Percentiles rank a stretch among this genome's conserved stretches.
Conservation (phyloP, 768 basidiomycete species). For the Mycena leptocephala region DNA sequence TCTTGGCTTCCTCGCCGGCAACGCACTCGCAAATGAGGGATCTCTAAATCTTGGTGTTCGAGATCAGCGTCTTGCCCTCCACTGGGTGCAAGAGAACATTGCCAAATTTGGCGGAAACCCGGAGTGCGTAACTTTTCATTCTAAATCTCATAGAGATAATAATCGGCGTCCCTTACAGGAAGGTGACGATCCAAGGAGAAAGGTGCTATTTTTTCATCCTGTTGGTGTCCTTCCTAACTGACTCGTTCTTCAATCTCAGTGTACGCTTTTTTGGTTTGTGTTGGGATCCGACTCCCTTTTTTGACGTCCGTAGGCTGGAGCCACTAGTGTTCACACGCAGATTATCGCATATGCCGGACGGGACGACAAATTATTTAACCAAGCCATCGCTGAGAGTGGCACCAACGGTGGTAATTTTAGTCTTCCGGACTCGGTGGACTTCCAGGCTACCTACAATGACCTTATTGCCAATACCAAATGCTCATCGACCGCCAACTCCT, state of each 20-base stretch:
- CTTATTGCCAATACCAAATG: conserved; percentile 33
- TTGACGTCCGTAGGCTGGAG: conserved; percentile 45
- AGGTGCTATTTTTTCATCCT: too few relatives aligned
- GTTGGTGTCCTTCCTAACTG: too few relatives aligned
- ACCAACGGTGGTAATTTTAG: conserved; percentile 24
- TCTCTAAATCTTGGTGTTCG: conserved; percentile 52
- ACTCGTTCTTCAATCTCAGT: too few relatives aligned
- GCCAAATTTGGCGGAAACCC: conserved; percentile 46
- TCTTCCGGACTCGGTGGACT: background rate
- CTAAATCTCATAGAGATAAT: too few relatives aligned
- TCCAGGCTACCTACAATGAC: conserved; percentile 22
- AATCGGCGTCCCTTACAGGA: background rate
- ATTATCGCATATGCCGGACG: conserved; percentile 45
- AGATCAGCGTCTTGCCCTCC: conserved; percentile 53
- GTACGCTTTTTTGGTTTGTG: too few relatives aligned
- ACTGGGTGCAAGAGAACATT: conserved; percentile 55
- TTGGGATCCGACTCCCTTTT: too few relatives aligned
- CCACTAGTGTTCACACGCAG: conserved; percentile 52
- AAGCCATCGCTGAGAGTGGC: conserved; percentile 33
- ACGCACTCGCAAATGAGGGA: conserved; percentile 46
- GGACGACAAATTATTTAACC: conserved; percentile 35
- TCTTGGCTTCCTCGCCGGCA: conserved; percentile 46
- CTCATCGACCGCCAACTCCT: conserved; percentile 14
- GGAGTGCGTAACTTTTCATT: conserved; percentile 37
- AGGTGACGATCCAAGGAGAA: conserved; percentile 33